A percentile compares a stretch with the other conserved stretches of the same genome.
Evolutionary conservation across 1,139 yeast genomes (phyloP).

Genomic region (Hanseniaspora uvarum): DNA sequence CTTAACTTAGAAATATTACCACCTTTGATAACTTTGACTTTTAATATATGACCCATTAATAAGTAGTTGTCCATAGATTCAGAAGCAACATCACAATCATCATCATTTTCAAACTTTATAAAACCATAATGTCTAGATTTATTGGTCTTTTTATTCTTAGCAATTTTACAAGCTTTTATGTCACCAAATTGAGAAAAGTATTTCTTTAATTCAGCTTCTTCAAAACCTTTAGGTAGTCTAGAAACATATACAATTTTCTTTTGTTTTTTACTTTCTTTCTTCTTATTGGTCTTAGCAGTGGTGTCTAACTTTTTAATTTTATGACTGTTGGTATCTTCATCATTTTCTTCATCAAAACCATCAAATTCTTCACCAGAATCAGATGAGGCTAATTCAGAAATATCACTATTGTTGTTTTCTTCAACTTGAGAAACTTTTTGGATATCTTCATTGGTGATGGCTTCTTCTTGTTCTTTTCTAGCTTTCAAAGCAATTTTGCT

Average conservation of each 20-base stretch:
- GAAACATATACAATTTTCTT: conserved; percentile 78
- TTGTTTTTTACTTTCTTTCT: conserved; percentile 25
- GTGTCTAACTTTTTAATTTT: conserved; percentile 28
- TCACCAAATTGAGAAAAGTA: conserved; percentile 88
- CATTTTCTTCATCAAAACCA: conserved; percentile 17
- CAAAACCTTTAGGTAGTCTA: conserved; percentile 84
- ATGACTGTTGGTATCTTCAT: conserved; percentile 22
- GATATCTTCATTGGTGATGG: conserved; percentile 9
- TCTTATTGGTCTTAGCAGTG: conserved; percentile 21
- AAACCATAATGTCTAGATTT: conserved; percentile 88
- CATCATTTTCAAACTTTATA: conserved; percentile 63
- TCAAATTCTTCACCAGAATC: conserved; percentile 18
- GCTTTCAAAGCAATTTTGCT: conserved; percentile 14
- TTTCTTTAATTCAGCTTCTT: conserved; percentile 60
- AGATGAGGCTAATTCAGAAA: conserved; percentile 7
- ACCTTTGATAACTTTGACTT: conserved; percentile 43
- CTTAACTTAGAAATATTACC: conserved; percentile 46
- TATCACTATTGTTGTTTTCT: conserved; percentile 4
- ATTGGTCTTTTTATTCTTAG: conserved; percentile 86
- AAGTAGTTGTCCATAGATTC: conserved; percentile 94
- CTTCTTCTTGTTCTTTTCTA: conserved; percentile 13
- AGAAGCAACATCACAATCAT: conserved; percentile 78
- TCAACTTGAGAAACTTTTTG: conserved; percentile 6
- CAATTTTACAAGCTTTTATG: conserved; percentile 62
- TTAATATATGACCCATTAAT: conserved; percentile 73